Conservation (phyloP, 2,329 filamentous ascomycete species). For the Aspergillus sojae region DNA sequence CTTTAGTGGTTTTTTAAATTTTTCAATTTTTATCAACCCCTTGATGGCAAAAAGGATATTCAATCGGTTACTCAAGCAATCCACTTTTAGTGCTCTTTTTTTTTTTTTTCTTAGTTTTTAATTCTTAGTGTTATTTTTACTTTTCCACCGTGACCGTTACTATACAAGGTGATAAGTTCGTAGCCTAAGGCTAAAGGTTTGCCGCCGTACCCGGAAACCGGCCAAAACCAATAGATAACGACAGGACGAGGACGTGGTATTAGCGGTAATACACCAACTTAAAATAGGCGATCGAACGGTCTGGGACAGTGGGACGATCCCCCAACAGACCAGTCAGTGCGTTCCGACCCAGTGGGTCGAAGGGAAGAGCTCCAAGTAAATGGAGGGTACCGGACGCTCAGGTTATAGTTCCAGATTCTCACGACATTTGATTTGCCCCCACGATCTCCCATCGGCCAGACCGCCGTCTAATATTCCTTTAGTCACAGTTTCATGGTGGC, state of each 20-base stretch:
- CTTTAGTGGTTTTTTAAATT: neutral
- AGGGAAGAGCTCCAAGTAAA: conserved; percentile 7
- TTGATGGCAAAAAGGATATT: neutral
- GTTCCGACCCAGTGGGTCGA: conserved; percentile 16
- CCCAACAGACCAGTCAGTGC: conserved; percentile 21
- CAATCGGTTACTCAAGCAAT: neutral
- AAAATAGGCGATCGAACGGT: conserved; percentile 31
- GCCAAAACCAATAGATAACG: conserved; percentile 12
- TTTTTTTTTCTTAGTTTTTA: neutral
- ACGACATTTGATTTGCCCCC: conserved; percentile 3
- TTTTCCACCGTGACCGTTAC: neutral
- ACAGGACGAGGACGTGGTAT: conserved; percentile 13
- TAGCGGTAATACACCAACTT: conserved; percentile 25
- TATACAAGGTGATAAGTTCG: conserved; percentile 1
- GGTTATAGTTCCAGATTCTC: conserved; percentile 1
- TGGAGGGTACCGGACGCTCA: conserved; percentile 4
- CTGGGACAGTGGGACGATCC: conserved; percentile 29
- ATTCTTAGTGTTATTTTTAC: neutral
- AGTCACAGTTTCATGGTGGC: conserved; percentile 1
- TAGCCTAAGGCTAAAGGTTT: conserved; percentile 10
- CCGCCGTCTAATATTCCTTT: conserved; percentile 1
- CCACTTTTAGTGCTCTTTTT: neutral
- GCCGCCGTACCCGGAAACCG: conserved; percentile 24
- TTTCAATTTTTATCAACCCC: neutral
- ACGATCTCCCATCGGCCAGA: conserved; percentile 1